Conservation (phyloP, 768 basidiomycete genomes). For the Tremella fuciformis region DNA sequence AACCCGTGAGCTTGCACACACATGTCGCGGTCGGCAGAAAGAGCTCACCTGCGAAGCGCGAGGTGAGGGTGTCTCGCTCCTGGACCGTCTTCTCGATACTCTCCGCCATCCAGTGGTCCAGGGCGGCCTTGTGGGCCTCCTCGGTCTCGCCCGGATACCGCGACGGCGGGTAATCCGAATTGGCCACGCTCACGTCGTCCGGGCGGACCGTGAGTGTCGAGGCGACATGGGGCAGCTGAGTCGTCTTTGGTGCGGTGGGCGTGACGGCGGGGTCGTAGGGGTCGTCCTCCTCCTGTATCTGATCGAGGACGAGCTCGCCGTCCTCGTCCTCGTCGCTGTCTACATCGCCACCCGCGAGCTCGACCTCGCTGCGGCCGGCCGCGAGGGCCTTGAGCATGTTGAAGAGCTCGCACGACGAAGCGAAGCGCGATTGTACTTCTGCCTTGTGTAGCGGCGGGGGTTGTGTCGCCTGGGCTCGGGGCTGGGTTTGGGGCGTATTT, state of each 20-base stretch:
- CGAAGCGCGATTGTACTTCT: slow-evolving; percentile 4
- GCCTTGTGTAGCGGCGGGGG: not conserved
- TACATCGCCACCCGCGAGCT: slow-evolving; percentile 6
- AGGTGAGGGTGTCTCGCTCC: slow-evolving; percentile 19
- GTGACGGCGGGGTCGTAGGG: not conserved
- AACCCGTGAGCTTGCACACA: slow-evolving; percentile 2
- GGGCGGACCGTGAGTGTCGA: not conserved
- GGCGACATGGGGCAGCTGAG: slow-evolving; percentile 1
- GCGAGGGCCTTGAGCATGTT: slow-evolving; percentile 35
- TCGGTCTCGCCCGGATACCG: slow-evolving; percentile 1
- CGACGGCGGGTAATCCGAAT: not conserved
- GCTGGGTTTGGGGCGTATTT: not conserved
- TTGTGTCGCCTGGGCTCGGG: not conserved
- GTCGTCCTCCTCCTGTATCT: not conserved
- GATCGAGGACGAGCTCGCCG: not conserved
- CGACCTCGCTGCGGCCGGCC: slow-evolving; percentile 17
- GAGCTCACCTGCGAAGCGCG: slow-evolving; percentile 30
- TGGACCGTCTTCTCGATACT: slow-evolving; percentile 11
- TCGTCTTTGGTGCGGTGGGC: not conserved
- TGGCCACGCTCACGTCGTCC: not conserved
- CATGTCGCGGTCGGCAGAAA: not conserved
- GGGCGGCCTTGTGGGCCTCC: not conserved
- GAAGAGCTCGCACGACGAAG: slow-evolving; percentile 28
- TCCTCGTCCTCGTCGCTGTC: slow-evolving; percentile 26
- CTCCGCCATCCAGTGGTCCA: slow-evolving; percentile 26